Evolutionary conservation across 176 grass and related monocot species (phyloP).

Genomic region (Carex myosuroides): DNA sequence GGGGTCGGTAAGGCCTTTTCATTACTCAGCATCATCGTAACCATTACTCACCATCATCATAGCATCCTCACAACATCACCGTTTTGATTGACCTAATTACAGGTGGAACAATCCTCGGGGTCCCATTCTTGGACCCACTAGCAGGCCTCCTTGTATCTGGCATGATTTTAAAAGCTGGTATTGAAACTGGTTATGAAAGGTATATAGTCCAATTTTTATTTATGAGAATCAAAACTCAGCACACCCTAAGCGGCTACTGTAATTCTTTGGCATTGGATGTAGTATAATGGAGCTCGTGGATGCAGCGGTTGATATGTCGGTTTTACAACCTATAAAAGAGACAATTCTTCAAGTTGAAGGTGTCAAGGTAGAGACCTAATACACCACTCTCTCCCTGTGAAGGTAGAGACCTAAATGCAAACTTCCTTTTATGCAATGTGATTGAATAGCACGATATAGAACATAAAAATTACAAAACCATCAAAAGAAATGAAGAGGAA

Average conservation of each 20-base stretch:
- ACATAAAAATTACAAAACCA: neutral
- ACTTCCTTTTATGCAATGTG: neutral
- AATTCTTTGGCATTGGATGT: constrained; percentile 20
- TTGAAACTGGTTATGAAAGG: constrained; percentile 86
- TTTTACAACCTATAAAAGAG: constrained; percentile 71
- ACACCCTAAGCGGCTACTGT: neutral
- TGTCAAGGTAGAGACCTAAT: constrained; percentile 65
- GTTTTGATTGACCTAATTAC: constrained; percentile 26
- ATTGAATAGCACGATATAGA: neutral
- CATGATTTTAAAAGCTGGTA: constrained; percentile 94
- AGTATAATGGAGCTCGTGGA: constrained; percentile 85
- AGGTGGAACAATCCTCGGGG: constrained; percentile 76
- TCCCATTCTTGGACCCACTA: constrained; percentile 86
- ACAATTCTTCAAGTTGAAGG: constrained; percentile 87
- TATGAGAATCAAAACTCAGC: neutral
- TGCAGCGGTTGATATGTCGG: constrained; percentile 60
- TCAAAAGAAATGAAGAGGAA: neutral
- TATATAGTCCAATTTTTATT: constrained; percentile 34
- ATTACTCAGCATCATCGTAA: neutral
- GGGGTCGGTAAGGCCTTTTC: constrained; percentile 73
- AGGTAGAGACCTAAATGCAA: constrained; percentile 20
- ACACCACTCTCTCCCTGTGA: constrained; percentile 2
- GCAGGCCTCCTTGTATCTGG: constrained; percentile 85
- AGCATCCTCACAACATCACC: neutral
- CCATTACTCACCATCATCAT: neutral